A percentile compares a stretch with the other conserved stretches of the same genome.
Evolutionary conservation across 768 basidiomycete genomes (phyloP).

Genomic region (Sutorius australiensis): DNA sequence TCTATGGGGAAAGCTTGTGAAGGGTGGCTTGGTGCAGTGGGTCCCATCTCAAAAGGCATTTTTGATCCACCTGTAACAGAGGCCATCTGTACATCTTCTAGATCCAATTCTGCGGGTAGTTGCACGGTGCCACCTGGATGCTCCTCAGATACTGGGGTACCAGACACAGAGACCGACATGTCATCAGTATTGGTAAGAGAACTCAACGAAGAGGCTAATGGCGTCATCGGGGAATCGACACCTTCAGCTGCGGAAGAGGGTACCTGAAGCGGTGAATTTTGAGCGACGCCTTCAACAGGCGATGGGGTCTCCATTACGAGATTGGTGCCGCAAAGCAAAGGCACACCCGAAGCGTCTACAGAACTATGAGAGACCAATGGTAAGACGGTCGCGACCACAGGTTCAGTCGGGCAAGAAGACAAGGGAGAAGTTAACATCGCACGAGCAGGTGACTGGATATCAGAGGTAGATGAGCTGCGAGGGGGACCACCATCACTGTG

Average conservation of each 20-base stretch:
- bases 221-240: not conserved
- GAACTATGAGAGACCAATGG: not conserved
- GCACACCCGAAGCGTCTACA: not conserved
- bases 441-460: not conserved
- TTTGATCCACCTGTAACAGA: not conserved
- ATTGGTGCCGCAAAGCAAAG: not conserved
- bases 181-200: not conserved
- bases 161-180: not conserved
- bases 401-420: not conserved
- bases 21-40: not conserved
- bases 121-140: not conserved
- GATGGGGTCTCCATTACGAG: not conserved
- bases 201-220: not conserved
- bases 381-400: not conserved
- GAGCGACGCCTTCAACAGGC: not conserved
- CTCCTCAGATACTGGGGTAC: not conserved
- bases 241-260: not conserved
- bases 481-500: not conserved
- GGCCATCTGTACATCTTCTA: not conserved
- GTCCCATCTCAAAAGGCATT: not conserved
- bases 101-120: not conserved
- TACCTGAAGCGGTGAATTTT: not conserved
- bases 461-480: not conserved
- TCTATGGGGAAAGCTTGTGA: not conserved
- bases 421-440: not conserved